Evolutionary conservation across 345 rosid species (phyloP).

Genomic region (Hibiscus syriacus): DNA sequence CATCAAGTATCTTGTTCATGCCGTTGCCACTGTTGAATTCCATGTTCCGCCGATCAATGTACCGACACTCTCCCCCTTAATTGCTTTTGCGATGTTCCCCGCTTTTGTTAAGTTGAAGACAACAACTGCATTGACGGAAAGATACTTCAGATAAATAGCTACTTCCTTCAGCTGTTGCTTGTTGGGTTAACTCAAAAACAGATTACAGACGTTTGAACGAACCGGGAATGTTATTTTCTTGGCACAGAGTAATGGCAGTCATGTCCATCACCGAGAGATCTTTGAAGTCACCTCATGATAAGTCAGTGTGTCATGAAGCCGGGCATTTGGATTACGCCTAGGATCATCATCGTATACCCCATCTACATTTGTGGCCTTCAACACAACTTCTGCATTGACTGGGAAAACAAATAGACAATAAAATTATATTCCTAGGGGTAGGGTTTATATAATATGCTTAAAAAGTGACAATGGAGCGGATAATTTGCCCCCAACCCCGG

Average conservation of each 20-base stretch:
- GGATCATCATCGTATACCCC: conserved; percentile 92
- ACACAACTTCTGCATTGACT: conserved; percentile 92
- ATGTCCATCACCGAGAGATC: conserved; percentile 96
- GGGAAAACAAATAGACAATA: conserved; percentile 12
- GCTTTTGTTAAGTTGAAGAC: conserved; percentile 77
- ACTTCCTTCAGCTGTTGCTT: not conserved
- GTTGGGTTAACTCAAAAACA: not conserved
- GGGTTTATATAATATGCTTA: not conserved
- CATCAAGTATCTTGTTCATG: too few species aligned
- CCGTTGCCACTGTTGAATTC: too few species aligned
- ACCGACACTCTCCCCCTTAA: conserved; percentile 81
- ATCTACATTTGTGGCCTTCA: conserved; percentile 91
- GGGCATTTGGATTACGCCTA: conserved; percentile 66
- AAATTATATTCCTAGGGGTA: not conserved
- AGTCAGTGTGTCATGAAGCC: conserved; percentile 64
- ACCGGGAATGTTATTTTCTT: conserved; percentile 96
- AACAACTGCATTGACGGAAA: conserved; percentile 47
- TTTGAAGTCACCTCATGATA: conserved; percentile 79
- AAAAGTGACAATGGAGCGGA: not conserved
- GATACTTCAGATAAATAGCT: not conserved
- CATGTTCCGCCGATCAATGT: conserved; percentile 79
- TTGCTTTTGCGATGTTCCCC: conserved; percentile 82
- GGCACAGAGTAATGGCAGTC: conserved; percentile 94
- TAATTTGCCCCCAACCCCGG: not conserved
- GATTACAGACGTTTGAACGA: conserved; percentile 7